Evolutionary conservation across 1,284 basidiomycete genomes (phyloP).

Genomic region (Sanguinoderma infundibulare): DNA sequence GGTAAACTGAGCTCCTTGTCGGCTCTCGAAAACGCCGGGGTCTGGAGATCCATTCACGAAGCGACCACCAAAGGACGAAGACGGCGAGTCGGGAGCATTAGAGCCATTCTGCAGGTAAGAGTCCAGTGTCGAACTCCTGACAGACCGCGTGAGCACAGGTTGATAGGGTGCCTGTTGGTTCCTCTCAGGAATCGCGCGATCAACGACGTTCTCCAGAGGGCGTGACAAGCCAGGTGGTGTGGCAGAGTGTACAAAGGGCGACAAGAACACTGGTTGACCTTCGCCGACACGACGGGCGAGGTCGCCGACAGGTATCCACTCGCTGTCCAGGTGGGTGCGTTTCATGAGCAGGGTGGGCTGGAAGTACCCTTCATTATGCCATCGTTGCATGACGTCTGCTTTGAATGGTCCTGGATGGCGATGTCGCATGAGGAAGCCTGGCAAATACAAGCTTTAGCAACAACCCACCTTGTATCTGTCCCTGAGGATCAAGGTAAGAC

Average conservation of each 20-base stretch:
- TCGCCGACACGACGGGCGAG: conserved; percentile 54
- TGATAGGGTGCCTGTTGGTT: conserved; percentile 60
- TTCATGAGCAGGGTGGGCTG: conserved; percentile 85
- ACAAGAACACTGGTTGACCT: conserved; percentile 63
- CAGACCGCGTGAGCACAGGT: conserved; percentile 61
- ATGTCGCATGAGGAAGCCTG: conserved; percentile 9
- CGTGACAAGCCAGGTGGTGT: conserved; percentile 60
- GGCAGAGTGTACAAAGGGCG: conserved; percentile 45
- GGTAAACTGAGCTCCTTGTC: conserved; percentile 44
- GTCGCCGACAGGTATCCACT: conserved; percentile 69
- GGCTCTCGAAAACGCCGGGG: conserved; percentile 56
- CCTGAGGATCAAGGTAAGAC: conserved; percentile 92
- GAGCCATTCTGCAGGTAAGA: conserved; percentile 57
- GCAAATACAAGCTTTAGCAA: neutral
- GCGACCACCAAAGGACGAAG: conserved; percentile 68
- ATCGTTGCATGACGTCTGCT: conserved; percentile 93
- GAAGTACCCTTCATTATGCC: conserved; percentile 94
- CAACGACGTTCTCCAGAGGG: conserved; percentile 49
- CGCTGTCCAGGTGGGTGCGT: conserved; percentile 66
- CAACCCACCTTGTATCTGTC: conserved; percentile 81
- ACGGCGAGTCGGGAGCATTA: conserved; percentile 65
- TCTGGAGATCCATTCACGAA: conserved; percentile 74
- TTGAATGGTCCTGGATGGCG: conserved; percentile 80
- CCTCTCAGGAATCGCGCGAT: conserved; percentile 37
- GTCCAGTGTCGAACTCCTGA: conserved; percentile 64